phyloP scores from a whole-genome alignment of 495 filamentous ascomycete species.

The Daldinia childiae region DNA sequence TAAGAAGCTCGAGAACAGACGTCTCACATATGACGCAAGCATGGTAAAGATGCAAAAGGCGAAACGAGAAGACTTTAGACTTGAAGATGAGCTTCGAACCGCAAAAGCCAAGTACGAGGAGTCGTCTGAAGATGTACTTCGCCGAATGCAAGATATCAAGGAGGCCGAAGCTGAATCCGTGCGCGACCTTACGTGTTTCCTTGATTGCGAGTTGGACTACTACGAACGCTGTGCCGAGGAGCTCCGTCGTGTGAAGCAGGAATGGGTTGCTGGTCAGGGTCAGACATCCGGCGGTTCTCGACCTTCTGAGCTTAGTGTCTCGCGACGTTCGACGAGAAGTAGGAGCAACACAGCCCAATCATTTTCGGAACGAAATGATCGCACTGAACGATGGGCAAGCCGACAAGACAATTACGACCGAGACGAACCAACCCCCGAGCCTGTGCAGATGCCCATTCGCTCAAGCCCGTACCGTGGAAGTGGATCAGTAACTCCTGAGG shows the following conservation, averaged over 20 bases:
- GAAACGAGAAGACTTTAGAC: slow-evolving; percentile 90
- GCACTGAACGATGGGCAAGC: slow-evolving; percentile 45
- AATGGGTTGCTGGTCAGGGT: slow-evolving; percentile 51
- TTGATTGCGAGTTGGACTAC: slow-evolving; percentile 92
- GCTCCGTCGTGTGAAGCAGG: slow-evolving; percentile 60
- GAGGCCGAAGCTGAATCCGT: slow-evolving; percentile 88
- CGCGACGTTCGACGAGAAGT: slow-evolving; percentile 50
- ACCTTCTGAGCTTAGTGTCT: slow-evolving; percentile 27
- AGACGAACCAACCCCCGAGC: slow-evolving; percentile 51
- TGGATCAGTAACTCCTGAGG: slow-evolving; percentile 60
- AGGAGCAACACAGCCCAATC: slow-evolving; percentile 60
- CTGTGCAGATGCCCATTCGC: slow-evolving; percentile 70
- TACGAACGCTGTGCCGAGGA: slow-evolving; percentile 88
- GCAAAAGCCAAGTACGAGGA: slow-evolving; percentile 98
- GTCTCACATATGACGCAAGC: slow-evolving; percentile 91
- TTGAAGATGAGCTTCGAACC: slow-evolving; percentile 90
- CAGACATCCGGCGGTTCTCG: slow-evolving; percentile 42
- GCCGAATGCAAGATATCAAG: slow-evolving; percentile 96
- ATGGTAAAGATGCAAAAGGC: slow-evolving; percentile 91
- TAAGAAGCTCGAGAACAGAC: slow-evolving; percentile 93
- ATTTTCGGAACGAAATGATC: slow-evolving; percentile 53
- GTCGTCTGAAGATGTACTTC: slow-evolving; percentile 88
- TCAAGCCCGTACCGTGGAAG: slow-evolving; percentile 55
- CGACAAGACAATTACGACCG: slow-evolving; percentile 49
- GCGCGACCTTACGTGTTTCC: slow-evolving; percentile 78